phyloP scores from a whole-genome alignment of 495 filamentous ascomycete genomes.

The Aspergillus steynii region DNA sequence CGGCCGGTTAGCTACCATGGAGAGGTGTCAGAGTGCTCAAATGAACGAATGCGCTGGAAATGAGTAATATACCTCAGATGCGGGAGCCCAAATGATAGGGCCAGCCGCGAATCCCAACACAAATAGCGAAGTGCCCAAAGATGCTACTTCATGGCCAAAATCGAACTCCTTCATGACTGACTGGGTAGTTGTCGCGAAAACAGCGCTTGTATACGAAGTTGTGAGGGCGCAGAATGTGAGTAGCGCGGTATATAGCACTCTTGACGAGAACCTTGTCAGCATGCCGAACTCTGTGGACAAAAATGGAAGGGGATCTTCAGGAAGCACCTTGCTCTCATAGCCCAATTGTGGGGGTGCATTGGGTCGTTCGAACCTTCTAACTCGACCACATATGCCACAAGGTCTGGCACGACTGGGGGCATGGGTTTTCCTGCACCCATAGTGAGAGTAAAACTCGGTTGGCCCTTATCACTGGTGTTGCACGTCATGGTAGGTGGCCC shows the following conservation, averaged over 20 bases:
- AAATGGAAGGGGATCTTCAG: neutral
- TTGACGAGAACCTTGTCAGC: conserved; percentile 2
- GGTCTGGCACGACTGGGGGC: conserved; percentile 41
- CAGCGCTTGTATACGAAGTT: conserved; percentile 50
- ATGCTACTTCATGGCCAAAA: conserved; percentile 48
- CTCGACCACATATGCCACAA: conserved; percentile 50
- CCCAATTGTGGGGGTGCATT: conserved; percentile 55
- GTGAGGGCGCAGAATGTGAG: conserved; percentile 53
- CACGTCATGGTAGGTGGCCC: no score
- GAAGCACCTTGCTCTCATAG: conserved; percentile 28
- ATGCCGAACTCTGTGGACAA: neutral
- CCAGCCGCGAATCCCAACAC: conserved; percentile 56
- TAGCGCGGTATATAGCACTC: conserved; percentile 31
- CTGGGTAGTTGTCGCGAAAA: conserved; percentile 54
- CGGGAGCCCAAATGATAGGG: conserved; percentile 60
- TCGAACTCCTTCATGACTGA: conserved; percentile 45
- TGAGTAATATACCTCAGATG: conserved; percentile 48
- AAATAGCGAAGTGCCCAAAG: conserved; percentile 53
- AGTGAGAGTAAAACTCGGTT: neutral
- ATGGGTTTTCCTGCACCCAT: conserved; percentile 39
- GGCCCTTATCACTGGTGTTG: no score
- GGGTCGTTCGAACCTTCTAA: conserved; percentile 53
- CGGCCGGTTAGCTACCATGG: conserved; percentile 61
- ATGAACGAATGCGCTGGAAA: no score
- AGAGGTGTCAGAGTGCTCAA: no score